These are phyloP conservation scores for Cadophora luteo-olivacea DNA, from an alignment of 2,329 filamentous ascomycete species.

Conservation along the genomic window DNA sequence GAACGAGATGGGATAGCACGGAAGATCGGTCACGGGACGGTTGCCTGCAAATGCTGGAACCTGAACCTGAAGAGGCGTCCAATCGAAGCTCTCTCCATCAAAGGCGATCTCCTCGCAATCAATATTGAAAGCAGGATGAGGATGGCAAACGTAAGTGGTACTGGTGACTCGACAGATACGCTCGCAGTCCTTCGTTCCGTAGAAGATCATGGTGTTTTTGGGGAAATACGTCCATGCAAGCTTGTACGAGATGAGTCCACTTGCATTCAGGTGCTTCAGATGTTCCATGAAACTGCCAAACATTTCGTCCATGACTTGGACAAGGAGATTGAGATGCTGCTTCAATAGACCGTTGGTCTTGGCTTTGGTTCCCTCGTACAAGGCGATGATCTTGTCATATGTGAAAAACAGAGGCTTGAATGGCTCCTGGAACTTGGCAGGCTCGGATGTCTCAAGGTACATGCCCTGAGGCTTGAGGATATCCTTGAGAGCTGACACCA, in stretches of 20 bases:
- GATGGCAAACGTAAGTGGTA: slow-evolving; percentile 23
- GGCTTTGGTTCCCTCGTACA: slow-evolving; percentile 39
- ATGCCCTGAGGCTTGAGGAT: slow-evolving; percentile 52
- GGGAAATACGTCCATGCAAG: slow-evolving; percentile 55
- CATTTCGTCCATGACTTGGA: slow-evolving; percentile 51
- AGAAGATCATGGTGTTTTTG: slow-evolving; percentile 48
- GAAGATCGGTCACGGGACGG: slow-evolving; percentile 49
- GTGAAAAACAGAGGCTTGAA: slow-evolving; percentile 54
- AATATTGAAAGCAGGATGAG: slow-evolving; percentile 21
- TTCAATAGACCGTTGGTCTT: slow-evolving; percentile 43
- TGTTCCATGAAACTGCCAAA: slow-evolving; percentile 50
- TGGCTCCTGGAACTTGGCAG: slow-evolving; percentile 48
- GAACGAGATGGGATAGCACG: slow-evolving; percentile 47
- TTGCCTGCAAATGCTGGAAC: slow-evolving; percentile 49
- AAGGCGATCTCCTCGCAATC: slow-evolving; percentile 49
- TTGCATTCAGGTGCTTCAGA: slow-evolving; percentile 46
- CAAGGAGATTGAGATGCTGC: slow-evolving; percentile 49
- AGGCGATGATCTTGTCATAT: slow-evolving; percentile 50
- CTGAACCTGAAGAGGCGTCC: slow-evolving; percentile 45
- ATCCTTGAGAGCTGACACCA: slow-evolving; percentile 51
- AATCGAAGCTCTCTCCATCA: slow-evolving; percentile 52
- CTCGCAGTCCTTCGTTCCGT: slow-evolving; percentile 49
- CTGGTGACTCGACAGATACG: slow-evolving; percentile 44
- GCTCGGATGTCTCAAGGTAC: slow-evolving; percentile 48
- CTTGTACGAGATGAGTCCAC: slow-evolving; percentile 50